Evolutionary conservation across 2,329 filamentous ascomycete genomes (phyloP), one percentile per base, ranked within the genome.

Genomic region (Pestalotiopsis sp.): DNA sequence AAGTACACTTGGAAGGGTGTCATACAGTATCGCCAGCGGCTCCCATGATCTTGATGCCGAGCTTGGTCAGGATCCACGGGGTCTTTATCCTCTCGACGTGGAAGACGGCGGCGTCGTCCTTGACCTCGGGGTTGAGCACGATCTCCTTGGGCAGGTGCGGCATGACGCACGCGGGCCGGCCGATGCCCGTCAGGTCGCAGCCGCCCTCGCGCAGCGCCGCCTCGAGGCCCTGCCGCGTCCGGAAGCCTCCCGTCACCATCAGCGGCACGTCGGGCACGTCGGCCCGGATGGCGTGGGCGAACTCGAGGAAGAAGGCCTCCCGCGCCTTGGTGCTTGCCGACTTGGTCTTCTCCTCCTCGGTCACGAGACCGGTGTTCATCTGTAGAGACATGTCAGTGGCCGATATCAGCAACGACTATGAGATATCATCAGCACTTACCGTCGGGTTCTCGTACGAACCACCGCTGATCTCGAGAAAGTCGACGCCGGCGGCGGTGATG

Each of bases 301-400:
- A 92, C 66, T 91, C 86, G 1, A 91, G 81, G 78, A 92, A 92
- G 81, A 91, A 92, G 0, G 89, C 88, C 72, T 92, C 90, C 6
- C 90, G 84, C 0, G 84, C 83, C 4, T 80, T 77, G 0, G 88
- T 89, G 4, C 82, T 81, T n/a, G 78, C 77, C 11, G 68, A 68
- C 23, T 66, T 68, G n/a, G 20, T 20, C 17, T 14, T n/a, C 31
- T 66, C 36, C 31, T 66, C 64, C 17, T 60, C 56, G n/a, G 41
- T 38, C 12, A 14, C 20, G 12, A 57, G 25, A n/a, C 52, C 41
- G 17, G 38, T 36, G 56, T 38, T 64, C 68, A 66, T 66, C 64
- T 66, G 17, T n/a, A 41, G 25, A 39, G 38, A 36, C 64, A 9
- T 57, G 41, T 63, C 27, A 41, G 31, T 23, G 20, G 17, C 20